These are phyloP conservation scores for Gyromitra esculenta DNA, from an alignment of 2,329 filamentous ascomycete species.

Conservation along the genomic window DNA sequence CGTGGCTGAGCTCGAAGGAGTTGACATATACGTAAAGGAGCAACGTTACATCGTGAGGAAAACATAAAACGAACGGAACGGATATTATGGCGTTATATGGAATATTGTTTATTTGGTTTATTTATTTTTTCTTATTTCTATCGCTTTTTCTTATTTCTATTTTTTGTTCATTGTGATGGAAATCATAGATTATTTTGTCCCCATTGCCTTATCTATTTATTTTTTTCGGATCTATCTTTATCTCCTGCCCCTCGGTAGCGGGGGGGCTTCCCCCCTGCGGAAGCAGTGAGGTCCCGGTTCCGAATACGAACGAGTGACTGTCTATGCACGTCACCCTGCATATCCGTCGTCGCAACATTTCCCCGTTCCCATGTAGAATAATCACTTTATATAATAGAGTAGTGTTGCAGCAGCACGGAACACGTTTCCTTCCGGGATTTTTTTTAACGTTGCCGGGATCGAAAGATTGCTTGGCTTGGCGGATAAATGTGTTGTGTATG, in stretches of 20 bases:
- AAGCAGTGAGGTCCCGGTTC: slow-evolving; percentile 14
- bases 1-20: slow-evolving; percentile 35
- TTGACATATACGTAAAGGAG: slow-evolving; percentile 1
- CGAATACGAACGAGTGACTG: slow-evolving; percentile 34
- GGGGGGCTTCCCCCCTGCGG: background rate
- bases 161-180: background rate
- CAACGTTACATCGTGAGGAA: background rate
- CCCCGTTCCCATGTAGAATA: background rate
- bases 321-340: slow-evolving; percentile 21
- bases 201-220: background rate
- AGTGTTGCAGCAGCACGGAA: background rate
- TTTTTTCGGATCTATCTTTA: background rate
- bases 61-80: background rate
- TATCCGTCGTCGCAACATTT: background rate
- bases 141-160: background rate
- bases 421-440: background rate
- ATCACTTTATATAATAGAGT: background rate
- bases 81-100: slow-evolving; percentile 17
- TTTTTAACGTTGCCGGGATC: background rate
- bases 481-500: background rate
- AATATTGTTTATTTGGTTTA: background rate
- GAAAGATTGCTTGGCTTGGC: background rate
- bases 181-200: background rate
- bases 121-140: background rate
- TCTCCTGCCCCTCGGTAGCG: background rate